Conservation (phyloP, 768 basidiomycete genomes). For the Amanita rimosa region DNA sequence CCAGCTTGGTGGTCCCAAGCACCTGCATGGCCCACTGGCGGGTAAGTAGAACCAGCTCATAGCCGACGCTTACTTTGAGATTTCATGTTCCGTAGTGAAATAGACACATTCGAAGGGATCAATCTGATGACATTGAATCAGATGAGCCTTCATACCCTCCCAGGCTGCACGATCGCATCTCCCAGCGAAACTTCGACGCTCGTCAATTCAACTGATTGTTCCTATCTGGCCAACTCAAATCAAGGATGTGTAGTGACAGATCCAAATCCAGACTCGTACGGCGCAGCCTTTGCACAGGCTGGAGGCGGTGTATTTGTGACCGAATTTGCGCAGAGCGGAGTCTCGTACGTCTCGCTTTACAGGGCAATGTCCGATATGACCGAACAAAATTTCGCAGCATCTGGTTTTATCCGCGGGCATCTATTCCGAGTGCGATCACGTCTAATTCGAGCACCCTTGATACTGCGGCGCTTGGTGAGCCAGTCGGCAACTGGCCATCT, state of each 20-base stretch:
- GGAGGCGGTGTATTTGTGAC: constrained; percentile 72
- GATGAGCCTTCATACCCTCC: constrained; percentile 59
- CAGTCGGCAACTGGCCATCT: constrained; percentile 57
- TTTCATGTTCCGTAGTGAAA: constrained; percentile 29
- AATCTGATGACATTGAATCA: constrained; percentile 57
- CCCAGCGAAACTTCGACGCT: constrained; percentile 40
- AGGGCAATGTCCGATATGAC: constrained; percentile 20
- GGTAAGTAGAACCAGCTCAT: constrained; percentile 21
- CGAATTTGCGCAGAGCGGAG: constrained; percentile 53
- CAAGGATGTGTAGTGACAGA: constrained; percentile 57
- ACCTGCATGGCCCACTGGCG: constrained; percentile 49
- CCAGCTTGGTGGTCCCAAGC: constrained; percentile 55
- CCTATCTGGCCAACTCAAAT: constrained; percentile 39
- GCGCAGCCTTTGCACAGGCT: constrained; percentile 48
- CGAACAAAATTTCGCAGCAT: background rate
- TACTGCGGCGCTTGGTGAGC: constrained; percentile 49
- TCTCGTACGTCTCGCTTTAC: constrained; percentile 35
- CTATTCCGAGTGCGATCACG: background rate
- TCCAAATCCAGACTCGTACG: constrained; percentile 45
- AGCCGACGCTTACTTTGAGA: background rate
- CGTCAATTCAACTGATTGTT: constrained; percentile 36
- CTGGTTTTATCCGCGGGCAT: background rate
- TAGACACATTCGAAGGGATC: constrained; percentile 78
- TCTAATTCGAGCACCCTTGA: constrained; percentile 39
- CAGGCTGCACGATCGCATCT: constrained; percentile 42